phyloP scores from a whole-genome alignment of 73 alveolate species.

The Effrenium voratum region DNA sequence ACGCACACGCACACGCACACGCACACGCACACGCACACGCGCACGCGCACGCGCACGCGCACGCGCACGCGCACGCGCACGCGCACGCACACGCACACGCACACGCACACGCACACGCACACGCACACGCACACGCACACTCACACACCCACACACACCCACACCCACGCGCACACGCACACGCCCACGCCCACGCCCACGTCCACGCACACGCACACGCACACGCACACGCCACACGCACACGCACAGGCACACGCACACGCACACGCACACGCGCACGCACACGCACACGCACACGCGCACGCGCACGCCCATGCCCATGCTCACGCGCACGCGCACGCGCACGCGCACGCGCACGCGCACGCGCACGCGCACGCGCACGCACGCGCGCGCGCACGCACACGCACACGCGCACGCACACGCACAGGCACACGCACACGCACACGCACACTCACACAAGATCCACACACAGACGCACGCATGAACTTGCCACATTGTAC shows the following conservation, averaged over 20 bases:
- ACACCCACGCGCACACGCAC: neutral
- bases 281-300: constrained; percentile 13
- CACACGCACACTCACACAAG: too few relatives aligned
- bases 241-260: constrained; percentile 12
- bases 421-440: neutral
- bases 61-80: constrained; percentile 8
- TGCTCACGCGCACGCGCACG: neutral
- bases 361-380: constrained; percentile 7
- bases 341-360: constrained; percentile 15
- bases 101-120: neutral
- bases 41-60: constrained; percentile 15
- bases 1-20: constrained; percentile 13
- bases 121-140: neutral
- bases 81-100: neutral
- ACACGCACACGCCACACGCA: constrained; percentile 4
- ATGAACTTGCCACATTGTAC: too few relatives aligned
- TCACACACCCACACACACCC: neutral
- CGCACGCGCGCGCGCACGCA: neutral
- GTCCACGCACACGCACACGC: neutral
- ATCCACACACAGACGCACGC: too few relatives aligned
- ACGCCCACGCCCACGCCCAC: neutral
- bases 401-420: neutral
- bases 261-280: constrained; percentile 19
- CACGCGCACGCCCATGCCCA: too few relatives aligned
- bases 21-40: constrained; percentile 13